Percentiles rank a stretch among this genome's conserved stretches.
Evolutionary conservation across 176 grass and related monocot genomes (phyloP).

Genomic region (Guadua angustifolia): DNA sequence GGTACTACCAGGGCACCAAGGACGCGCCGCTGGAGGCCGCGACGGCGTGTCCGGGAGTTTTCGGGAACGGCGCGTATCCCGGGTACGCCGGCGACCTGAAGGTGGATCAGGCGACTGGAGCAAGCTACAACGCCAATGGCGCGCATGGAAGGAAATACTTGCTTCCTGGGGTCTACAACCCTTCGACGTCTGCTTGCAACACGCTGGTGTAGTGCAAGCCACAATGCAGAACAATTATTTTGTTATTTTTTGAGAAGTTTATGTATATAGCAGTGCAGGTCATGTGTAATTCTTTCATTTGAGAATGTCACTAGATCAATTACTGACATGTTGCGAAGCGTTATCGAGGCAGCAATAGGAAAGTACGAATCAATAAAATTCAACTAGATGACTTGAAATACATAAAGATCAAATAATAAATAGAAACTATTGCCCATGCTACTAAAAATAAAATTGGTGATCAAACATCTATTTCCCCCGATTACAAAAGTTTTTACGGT

Average conservation of each 20-base stretch:
- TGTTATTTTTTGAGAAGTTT: not conserved
- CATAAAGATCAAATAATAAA: too few relatives aligned
- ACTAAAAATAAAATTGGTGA: too few relatives aligned
- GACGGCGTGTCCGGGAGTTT: constrained; percentile 56
- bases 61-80: constrained; percentile 65
- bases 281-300: constrained; percentile 45
- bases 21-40: constrained; percentile 64
- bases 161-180: constrained; percentile 65
- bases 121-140: constrained; percentile 76
- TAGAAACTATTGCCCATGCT: too few relatives aligned
- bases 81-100: constrained; percentile 69
- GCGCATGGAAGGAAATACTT: constrained; percentile 66
- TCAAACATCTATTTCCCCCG: too few relatives aligned
- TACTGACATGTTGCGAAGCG: too few relatives aligned
- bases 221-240: not conserved
- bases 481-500: too few relatives aligned
- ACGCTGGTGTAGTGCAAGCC: constrained; percentile 53
- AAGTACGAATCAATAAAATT: too few relatives aligned
- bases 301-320: not conserved
- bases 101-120: constrained; percentile 50
- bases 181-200: constrained; percentile 55
- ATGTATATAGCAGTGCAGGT: constrained; percentile 18
- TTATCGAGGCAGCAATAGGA: too few relatives aligned
- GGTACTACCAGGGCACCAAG: constrained; percentile 67
- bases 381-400: too few relatives aligned